Conservation (phyloP, 495 filamentous ascomycete species). For the Hyaloscypha variabilis region DNA sequence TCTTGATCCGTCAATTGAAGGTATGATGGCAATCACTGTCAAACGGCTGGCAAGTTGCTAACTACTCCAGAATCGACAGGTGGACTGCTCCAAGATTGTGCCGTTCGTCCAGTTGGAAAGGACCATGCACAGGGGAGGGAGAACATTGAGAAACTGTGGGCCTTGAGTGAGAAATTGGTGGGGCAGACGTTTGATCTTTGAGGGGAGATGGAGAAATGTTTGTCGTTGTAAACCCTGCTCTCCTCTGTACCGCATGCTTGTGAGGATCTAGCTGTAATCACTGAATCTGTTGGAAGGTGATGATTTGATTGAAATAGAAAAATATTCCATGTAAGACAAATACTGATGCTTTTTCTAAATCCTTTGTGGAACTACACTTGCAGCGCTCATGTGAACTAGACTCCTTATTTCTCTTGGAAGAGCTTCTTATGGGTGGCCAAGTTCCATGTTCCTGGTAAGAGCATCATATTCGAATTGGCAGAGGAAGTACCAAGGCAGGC, state of each 20-base stretch:
- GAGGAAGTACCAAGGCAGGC: too few species aligned
- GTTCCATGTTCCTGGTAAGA: too few species aligned
- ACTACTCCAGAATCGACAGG: slow-evolving; percentile 5
- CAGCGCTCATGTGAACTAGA: neutral
- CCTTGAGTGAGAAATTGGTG: slow-evolving; percentile 25
- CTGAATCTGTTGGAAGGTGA: neutral
- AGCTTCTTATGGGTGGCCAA: too few species aligned
- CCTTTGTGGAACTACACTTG: too few species aligned
- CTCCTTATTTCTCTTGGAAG: too few species aligned
- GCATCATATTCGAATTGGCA: too few species aligned
- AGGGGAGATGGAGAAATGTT: neutral
- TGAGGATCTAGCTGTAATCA: neutral
- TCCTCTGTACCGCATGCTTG: neutral
- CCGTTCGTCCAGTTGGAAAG: slow-evolving; percentile 1
- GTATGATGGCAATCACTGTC: neutral
- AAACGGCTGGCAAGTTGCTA: slow-evolving; percentile 1
- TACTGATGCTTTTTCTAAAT: too few species aligned
- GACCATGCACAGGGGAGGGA: slow-evolving; percentile 3
- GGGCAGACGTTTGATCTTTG: slow-evolving; percentile 25
- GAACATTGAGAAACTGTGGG: slow-evolving; percentile 25
- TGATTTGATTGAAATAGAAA: neutral
- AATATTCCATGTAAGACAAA: too few species aligned
- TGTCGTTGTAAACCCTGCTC: neutral
- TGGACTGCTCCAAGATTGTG: slow-evolving; percentile 17
- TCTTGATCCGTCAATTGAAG: slow-evolving; percentile 25